phyloP scores from a whole-genome alignment of 2,329 filamentous ascomycete species.

The Arthroderma sp. region DNA sequence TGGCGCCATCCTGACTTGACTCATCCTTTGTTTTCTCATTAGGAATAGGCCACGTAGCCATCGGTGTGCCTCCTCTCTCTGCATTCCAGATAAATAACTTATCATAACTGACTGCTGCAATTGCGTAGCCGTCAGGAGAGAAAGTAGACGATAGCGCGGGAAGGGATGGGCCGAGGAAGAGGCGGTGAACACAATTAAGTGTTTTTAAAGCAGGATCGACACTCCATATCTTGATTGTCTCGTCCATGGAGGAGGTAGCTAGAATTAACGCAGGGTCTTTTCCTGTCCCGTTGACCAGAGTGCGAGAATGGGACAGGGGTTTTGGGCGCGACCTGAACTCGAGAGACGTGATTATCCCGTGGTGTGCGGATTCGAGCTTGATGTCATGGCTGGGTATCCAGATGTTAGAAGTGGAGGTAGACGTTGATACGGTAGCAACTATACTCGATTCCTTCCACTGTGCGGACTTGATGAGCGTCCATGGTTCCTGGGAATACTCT shows the following conservation, averaged over 20 bases:
- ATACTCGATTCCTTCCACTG: conserved; percentile 22
- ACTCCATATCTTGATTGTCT: conserved; percentile 36
- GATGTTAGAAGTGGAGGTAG: conserved; percentile 27
- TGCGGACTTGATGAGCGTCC: conserved; percentile 33
- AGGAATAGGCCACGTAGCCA: conserved; percentile 31
- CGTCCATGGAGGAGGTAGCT: conserved; percentile 36
- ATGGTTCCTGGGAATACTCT: conserved; percentile 22
- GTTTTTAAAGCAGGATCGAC: conserved; percentile 29
- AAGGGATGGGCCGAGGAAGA: conserved; percentile 26
- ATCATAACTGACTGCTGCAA: conserved; percentile 35
- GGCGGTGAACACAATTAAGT: conserved; percentile 27
- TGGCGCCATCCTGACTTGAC: conserved; percentile 24
- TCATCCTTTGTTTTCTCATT: conserved; percentile 21
- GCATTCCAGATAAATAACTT: conserved; percentile 37
- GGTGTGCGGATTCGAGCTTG: conserved; percentile 28
- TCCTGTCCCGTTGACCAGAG: neutral
- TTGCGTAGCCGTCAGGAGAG: conserved; percentile 37
- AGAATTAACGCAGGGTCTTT: conserved; percentile 24
- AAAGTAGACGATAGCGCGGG: conserved; percentile 35
- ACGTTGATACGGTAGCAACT: conserved; percentile 27
- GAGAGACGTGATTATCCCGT: conserved; percentile 34
- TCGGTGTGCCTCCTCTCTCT: conserved; percentile 32
- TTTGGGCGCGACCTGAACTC: conserved; percentile 29
- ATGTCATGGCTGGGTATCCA: conserved; percentile 38
- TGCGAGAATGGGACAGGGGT: conserved; percentile 11